Base-by-base conservation (phyloP, 495 filamentous ascomycete species). In the Oidiodendron maius region DNA sequence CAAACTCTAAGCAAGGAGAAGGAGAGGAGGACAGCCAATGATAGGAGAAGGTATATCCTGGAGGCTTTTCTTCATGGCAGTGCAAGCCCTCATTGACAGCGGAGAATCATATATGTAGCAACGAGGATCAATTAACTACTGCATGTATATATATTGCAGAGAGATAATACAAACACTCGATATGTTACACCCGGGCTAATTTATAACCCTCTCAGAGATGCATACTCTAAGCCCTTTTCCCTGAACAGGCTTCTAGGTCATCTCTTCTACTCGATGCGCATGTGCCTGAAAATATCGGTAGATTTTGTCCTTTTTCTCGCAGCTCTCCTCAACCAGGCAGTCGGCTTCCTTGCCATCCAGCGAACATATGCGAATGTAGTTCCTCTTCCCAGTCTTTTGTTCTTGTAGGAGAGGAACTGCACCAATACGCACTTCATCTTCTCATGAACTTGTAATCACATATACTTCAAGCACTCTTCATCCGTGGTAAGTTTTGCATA, bases 1-100 rank as follows among this genome's bases (percentile, higher is more conserved):
- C 52, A 64, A 3, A n/a, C 5, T 1, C 13, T 15, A 4, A 23
- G 23, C 12, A 72, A 65, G 42, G 64, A 67, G n/a, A 77, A 65
- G 61, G 54, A 61, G 48, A 56, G 44, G 46, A 61, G 39, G 25
- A 34, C 23, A 3, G 17, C 39, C 18, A 55, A 58, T 15, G 58
- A 61, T 15, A 71, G 67, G 57, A 68, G 51, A 49, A 73, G 61
- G 57, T 59, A 59, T 11, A 61, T 69, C 28, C 65, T 78, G 49
- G 76, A 76, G 44, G 58, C 52, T 8, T 63, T 69, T 42, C 46
- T 65, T 40, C 34, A 30, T 30, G 26, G 26, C 12, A 12, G 26
- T 30, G 12, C 26, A 12, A 30, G n/a, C n/a, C n/a, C n/a, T n/a
- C n/a, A n/a, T n/a, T n/a, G n/a, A n/a, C n/a, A n/a, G n/a, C n/a